Evolutionary conservation across 352 stramenopile species (phyloP), one percentile per base, ranked within the genome.

Genomic region (Nothophytophthora sp.): DNA sequence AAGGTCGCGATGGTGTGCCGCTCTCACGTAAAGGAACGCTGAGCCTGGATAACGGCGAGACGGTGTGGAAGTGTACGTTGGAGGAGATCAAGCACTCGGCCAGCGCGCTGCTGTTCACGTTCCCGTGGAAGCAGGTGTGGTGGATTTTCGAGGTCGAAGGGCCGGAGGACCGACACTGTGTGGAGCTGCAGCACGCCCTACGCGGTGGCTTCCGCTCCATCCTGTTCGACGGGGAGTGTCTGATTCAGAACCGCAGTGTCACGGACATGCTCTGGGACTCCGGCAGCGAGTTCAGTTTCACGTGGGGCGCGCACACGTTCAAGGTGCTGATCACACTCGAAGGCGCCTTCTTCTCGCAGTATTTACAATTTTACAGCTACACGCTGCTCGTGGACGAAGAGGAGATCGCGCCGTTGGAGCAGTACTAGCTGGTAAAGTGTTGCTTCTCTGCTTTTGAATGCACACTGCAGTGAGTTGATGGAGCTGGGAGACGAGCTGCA

Each of bases 121-220:
- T 93, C 48, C 83, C 83, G 35, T 93, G 83, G 83, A 93, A 93
- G 49, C 83, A 93, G 47, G 63, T 91, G 32, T 93, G 83, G 83
- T 93, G 83, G 83, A 79, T 90, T 42, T 82, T 93, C 34, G 73
- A 82, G 52, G 41, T 86, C 45, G 63, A 83, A 29, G 65, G 57
- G 5, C 69, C 53, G 18, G 74, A 71, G 23, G 76, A 80, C 44
- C 63, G 58, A 32, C 74, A 91, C 64, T 81, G 67, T 23, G 70
- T 93, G 23, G 82, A 93, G 53, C 33, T 93, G 47, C 82, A 93
- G 60, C 82, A 93, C 44, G 82, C 77, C 15, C 63, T 93, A 6
- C 80, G 80, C 18, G 80, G 82, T 23, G 82, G 82, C 13, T 93
- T 88, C 45, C 81, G 81, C 32, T 77, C 69, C 10, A 79, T 93